Conservation (phyloP, 352 stramenopile species). For the Phytophthora kernoviae region DNA sequence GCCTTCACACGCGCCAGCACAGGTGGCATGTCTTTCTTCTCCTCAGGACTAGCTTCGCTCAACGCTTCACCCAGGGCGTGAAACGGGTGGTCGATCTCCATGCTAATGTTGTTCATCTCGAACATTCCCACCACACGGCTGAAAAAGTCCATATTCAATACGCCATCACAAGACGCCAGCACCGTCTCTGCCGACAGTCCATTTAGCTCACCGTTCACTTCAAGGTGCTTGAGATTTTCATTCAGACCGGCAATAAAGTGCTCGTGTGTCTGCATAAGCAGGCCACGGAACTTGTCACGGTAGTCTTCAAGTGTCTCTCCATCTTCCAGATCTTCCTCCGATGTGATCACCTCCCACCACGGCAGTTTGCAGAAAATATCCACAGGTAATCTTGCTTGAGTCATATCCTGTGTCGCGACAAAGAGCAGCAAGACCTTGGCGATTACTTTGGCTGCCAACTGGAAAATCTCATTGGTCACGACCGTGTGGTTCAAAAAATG, state of each 20-base stretch:
- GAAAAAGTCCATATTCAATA: slow-evolving; percentile 86
- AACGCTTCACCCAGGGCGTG: slow-evolving; percentile 70
- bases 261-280: slow-evolving; percentile 65
- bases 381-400: slow-evolving; percentile 59
- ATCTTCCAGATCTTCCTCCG: slow-evolving; percentile 61
- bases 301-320: slow-evolving; percentile 75
- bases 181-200: slow-evolving; percentile 61
- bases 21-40: slow-evolving; percentile 67
- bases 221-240: slow-evolving; percentile 56
- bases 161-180: slow-evolving; percentile 46
- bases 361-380: slow-evolving; percentile 90
- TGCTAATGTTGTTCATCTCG: slow-evolving; percentile 97
- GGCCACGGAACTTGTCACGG: slow-evolving; percentile 59
- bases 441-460: slow-evolving; percentile 90
- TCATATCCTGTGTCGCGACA: slow-evolving; percentile 59
- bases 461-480: slow-evolving; percentile 94
- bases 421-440: slow-evolving; percentile 70
- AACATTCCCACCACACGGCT: slow-evolving; percentile 93
- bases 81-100: slow-evolving; percentile 90
- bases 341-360: slow-evolving; percentile 91
- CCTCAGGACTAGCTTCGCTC: slow-evolving; percentile 53
- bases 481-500: slow-evolving; percentile 80
- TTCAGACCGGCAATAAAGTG: slow-evolving; percentile 55
- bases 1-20: slow-evolving; percentile 68
- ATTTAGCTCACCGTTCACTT: slow-evolving; percentile 57